Evolutionary conservation across 2,329 filamentous ascomycete genomes (phyloP).

Genomic region (Penicillium capsulatum): DNA sequence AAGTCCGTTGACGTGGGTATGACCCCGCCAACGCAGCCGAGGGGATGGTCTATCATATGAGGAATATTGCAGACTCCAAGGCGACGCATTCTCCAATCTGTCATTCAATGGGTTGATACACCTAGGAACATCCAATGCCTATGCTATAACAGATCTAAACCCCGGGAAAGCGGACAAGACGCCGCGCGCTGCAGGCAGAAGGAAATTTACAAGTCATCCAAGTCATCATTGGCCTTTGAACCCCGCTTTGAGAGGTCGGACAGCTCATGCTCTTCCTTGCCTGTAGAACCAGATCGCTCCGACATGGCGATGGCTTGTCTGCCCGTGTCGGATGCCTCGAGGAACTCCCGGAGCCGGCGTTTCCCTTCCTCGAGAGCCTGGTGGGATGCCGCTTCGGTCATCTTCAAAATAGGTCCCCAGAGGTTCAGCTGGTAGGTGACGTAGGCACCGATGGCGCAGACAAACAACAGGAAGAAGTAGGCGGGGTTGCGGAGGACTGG

Average conservation of each 20-base stretch:
- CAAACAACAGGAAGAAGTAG: conserved; percentile 82
- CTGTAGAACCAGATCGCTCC: conserved; percentile 34
- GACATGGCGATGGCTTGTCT: conserved; percentile 78
- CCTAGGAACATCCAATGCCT: conserved; percentile 4
- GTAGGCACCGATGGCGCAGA: conserved; percentile 73
- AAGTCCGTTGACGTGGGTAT: conserved; percentile 18
- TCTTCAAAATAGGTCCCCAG: conserved; percentile 91
- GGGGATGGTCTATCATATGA: conserved; percentile 11
- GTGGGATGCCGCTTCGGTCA: conserved; percentile 80
- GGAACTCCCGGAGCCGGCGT: conserved; percentile 81
- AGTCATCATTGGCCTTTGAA: conserved; percentile 25
- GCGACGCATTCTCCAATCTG: too few relatives aligned
- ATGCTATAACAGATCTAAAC: conserved; percentile 13
- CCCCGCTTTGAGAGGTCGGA: conserved; percentile 32
- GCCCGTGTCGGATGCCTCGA: conserved; percentile 81
- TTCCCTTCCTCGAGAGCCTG: conserved; percentile 91
- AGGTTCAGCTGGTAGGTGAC: conserved; percentile 91
- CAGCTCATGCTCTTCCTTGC: conserved; percentile 58
- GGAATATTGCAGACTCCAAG: too few relatives aligned
- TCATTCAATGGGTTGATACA: conserved; percentile 10
- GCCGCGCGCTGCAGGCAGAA: conserved; percentile 5
- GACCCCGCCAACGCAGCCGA: conserved; percentile 21
- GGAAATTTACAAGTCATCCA: conserved; percentile 35
- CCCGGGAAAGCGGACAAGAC: conserved; percentile 12
- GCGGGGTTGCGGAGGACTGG: conserved; percentile 93